phyloP scores from a whole-genome alignment of 768 basidiomycete species.

The Auriscalpium orientale region DNA sequence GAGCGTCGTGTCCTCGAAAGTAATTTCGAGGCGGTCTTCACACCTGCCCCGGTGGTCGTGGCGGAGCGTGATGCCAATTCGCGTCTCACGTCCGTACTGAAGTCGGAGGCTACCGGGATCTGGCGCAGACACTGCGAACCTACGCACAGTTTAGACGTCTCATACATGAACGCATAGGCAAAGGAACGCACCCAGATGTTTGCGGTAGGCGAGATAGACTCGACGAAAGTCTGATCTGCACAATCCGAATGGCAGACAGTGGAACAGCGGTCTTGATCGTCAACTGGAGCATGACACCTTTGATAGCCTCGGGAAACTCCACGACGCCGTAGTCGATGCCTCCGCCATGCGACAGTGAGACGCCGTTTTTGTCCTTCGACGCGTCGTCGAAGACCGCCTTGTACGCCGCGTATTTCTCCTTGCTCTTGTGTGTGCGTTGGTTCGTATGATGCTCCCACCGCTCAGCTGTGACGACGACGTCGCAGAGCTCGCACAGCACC shows the following conservation, averaged over 20 bases:
- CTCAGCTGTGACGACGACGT: neutral
- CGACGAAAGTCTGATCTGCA: neutral
- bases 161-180: too few relatives aligned
- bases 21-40: constrained; percentile 46
- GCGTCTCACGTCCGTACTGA: neutral
- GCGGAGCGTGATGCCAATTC: constrained; percentile 26
- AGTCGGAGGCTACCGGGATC: neutral
- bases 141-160: too few relatives aligned
- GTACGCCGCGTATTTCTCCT: neutral
- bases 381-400: neutral
- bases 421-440: neutral
- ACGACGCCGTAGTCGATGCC: constrained; percentile 46
- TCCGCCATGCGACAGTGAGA: constrained; percentile 13
- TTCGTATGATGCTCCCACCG: neutral
- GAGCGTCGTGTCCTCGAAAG: constrained; percentile 40
- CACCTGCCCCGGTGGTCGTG: constrained; percentile 26
- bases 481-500: neutral
- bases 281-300: constrained; percentile 8
- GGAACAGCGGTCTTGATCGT: constrained; percentile 10
- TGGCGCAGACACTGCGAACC: neutral
- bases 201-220: neutral
- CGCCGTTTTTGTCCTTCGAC: neutral
- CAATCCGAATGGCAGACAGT: constrained; percentile 2
- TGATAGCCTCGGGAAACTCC: constrained; percentile 26
- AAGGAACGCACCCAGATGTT: neutral